phyloP scores from a whole-genome alignment of 2,329 filamentous ascomycete species.

The Trichoderma afroharzianum region DNA sequence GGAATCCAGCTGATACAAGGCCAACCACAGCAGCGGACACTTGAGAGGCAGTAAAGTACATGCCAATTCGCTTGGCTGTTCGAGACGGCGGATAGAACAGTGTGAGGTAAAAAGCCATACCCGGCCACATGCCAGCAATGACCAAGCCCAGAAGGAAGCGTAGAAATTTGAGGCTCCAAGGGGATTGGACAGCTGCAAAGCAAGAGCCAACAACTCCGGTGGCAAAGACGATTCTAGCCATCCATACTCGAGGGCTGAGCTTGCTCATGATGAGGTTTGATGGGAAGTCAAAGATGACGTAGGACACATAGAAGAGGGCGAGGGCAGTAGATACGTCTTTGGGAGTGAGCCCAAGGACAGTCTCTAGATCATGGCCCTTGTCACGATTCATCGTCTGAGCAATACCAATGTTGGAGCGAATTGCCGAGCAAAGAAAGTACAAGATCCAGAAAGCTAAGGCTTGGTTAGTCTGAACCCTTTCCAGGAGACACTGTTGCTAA shows the following conservation, averaged over 20 bases:
- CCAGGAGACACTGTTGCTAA: background rate
- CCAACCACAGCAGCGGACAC: slow-evolving; percentile 86
- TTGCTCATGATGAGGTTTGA: slow-evolving; percentile 87
- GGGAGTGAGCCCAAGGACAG: slow-evolving; percentile 63
- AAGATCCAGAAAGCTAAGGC: slow-evolving; percentile 74
- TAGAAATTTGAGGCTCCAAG: slow-evolving; percentile 86
- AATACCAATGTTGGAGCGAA: slow-evolving; percentile 86
- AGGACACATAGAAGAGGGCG: slow-evolving; percentile 87
- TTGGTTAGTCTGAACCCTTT: background rate
- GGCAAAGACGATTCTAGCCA: slow-evolving; percentile 84
- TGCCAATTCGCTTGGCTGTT: slow-evolving; percentile 82
- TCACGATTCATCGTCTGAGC: slow-evolving; percentile 88
- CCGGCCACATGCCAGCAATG: slow-evolving; percentile 92
- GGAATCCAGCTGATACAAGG: slow-evolving; percentile 85
- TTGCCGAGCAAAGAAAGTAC: slow-evolving; percentile 89
- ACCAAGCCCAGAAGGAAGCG: slow-evolving; percentile 82
- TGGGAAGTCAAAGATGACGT: slow-evolving; percentile 84
- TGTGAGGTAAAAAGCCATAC: slow-evolving; percentile 89
- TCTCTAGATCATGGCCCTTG: slow-evolving; percentile 69
- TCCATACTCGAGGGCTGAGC: slow-evolving; percentile 83
- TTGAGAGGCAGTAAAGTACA: slow-evolving; percentile 86
- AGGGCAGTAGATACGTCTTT: slow-evolving; percentile 81
- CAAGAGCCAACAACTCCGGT: slow-evolving; percentile 81
- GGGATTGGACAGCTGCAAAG: slow-evolving; percentile 74
- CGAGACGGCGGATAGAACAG: slow-evolving; percentile 86